Base-by-base conservation (phyloP, 1,284 basidiomycete genomes). In the Irpex lacteus region DNA sequence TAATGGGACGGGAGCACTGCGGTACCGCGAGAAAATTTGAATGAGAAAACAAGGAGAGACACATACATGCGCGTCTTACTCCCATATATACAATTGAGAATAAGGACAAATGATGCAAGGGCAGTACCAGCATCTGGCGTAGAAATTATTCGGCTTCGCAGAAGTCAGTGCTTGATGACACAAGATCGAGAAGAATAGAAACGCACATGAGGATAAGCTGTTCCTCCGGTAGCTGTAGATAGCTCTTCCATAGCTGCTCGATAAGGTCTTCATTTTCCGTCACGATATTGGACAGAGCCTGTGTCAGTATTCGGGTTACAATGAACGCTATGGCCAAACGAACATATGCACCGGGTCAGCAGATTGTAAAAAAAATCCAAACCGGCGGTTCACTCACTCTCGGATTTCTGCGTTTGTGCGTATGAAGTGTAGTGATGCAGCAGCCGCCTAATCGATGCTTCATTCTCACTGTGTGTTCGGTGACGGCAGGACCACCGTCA, bases 381-480 rank as follows among this genome's bases (percentile, higher is more conserved):
- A 32, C 32, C 50, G 50, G 36, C 26, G 37, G 58, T 60, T 36
- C 6, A 74, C 82, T 72, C 66, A 90, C 91, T 81, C 66, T 79
- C 75, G 55, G 76, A 71, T 60, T 89, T 82, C 71, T 86, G 79
- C 69, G 82, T 79, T 21, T 81, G 82, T 32, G 82, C 78, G 85
- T 86, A 92, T 13, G 91, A 88, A 0, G 89, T 92, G 69, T 92
- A 87, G 65, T 82, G 80, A 67, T 88, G 82, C n/a, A 91, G 72
- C 47, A 90, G 71, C 3, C 76, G 74, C 56, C 88, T 78, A 60
- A 92, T 85, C 38, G 80, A 78, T 36, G 83, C 84, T 71, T 92
- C 91, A 73, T 84, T 85, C 67, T 81, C 80, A 73, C 89, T 91
- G 71, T 57, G 60, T 21, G 18, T 47, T 47, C 53, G 21, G 58